These are phyloP conservation scores for Leccinum arenicola DNA, from an alignment of 768 basidiomycete species.

Conservation along the genomic window DNA sequence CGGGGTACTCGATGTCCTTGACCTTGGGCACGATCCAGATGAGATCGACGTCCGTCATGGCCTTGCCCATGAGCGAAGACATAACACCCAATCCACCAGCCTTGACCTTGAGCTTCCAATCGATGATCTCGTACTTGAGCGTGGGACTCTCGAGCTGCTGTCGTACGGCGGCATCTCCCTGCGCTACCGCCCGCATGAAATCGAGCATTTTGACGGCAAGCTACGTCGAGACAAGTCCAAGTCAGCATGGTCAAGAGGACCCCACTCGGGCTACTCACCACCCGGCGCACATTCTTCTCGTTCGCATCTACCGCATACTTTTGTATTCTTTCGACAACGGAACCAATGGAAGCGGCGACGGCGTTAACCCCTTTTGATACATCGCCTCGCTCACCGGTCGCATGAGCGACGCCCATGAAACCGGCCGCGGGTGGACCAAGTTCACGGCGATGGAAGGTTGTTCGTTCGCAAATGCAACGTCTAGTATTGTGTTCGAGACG, in stretches of 20 bases:
- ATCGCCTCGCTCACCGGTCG: conserved; percentile 19
- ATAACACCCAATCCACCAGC: conserved; percentile 97
- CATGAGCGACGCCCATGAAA: conserved; percentile 26
- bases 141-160: conserved; percentile 25
- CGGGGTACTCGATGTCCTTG: conserved; percentile 90
- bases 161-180: background rate
- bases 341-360: conserved; percentile 27
- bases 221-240: background rate
- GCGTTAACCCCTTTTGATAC: conserved; percentile 8
- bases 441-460: conserved; percentile 25
- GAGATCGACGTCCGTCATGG: conserved; percentile 95
- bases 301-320: background rate
- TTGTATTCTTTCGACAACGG: conserved; percentile 21
- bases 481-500: conserved; percentile 26
- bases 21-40: conserved; percentile 95
- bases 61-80: conserved; percentile 97
- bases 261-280: background rate
- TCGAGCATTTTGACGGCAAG: background rate
- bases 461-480: conserved; percentile 26
- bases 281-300: background rate
- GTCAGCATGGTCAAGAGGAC: background rate
- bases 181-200: background rate
- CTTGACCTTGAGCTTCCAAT: conserved; percentile 98
- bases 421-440: conserved; percentile 34
- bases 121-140: conserved; percentile 93